A percentile compares a stretch with the other conserved stretches of the same genome.
phyloP scores from a whole-genome alignment of 306 rosid genomes.

The Carpinus fangiana region DNA sequence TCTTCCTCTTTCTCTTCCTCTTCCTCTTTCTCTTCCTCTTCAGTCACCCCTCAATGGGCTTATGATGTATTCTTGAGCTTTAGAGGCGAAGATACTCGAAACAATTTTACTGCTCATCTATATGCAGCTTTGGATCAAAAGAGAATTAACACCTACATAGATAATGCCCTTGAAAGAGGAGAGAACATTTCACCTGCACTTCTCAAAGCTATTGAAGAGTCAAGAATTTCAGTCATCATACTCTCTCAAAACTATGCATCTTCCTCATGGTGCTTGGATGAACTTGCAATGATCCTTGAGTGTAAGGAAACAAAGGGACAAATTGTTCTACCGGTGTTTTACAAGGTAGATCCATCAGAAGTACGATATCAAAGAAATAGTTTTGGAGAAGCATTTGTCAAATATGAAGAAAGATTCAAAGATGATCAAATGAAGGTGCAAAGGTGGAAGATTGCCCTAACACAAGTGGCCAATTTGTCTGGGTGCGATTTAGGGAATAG shows the following conservation, averaged over 20 bases:
- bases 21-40: neutral
- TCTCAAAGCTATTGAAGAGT: conserved; percentile 1
- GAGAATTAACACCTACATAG: neutral
- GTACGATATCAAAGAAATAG: neutral
- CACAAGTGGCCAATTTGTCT: neutral
- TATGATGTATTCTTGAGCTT: neutral
- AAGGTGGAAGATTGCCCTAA: neutral
- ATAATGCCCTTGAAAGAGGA: neutral
- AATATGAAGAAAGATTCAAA: neutral
- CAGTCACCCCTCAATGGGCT: neutral
- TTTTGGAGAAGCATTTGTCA: neutral
- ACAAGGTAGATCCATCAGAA: neutral
- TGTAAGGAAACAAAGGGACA: neutral
- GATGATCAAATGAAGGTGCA: neutral
- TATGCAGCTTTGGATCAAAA: neutral
- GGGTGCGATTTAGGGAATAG: neutral
- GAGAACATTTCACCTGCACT: neutral
- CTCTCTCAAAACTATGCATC: conserved; percentile 33
- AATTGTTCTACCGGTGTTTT: neutral
- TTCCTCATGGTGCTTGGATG: neutral
- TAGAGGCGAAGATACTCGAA: neutral
- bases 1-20: neutral
- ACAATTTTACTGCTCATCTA: neutral
- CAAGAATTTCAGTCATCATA: conserved; percentile 18
- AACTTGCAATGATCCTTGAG: neutral